These are phyloP conservation scores for Kalanchoe fedtschenkoi DNA, from an alignment of 164 flowering plant species.

Conservation along the genomic window DNA sequence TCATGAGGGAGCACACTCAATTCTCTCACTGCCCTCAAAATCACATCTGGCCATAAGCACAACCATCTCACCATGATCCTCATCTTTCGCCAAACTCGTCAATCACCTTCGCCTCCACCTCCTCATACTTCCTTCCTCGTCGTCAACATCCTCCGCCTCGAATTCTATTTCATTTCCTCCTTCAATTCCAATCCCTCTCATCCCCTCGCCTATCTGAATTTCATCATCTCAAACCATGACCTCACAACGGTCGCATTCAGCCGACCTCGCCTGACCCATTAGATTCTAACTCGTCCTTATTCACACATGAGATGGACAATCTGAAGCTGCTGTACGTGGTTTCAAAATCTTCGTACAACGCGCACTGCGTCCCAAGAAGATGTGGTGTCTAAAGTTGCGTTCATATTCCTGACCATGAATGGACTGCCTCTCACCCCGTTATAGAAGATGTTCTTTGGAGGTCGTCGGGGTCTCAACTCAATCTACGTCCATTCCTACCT, in stretches of 20 bases:
- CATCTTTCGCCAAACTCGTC: not conserved
- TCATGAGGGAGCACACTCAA: no score
- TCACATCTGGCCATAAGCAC: not conserved
- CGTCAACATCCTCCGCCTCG: not conserved
- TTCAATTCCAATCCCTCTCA: not conserved
- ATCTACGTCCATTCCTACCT: not conserved
- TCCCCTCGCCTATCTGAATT: not conserved
- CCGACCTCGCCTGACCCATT: not conserved
- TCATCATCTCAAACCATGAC: no score
- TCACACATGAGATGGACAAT: not conserved
- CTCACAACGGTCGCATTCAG: no score
- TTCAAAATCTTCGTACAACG: not conserved
- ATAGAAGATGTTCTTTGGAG: slow-evolving; percentile 4
- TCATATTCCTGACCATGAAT: slow-evolving; percentile 1
- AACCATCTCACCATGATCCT: not conserved
- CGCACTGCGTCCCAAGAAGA: not conserved
- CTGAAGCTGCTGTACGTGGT: not conserved
- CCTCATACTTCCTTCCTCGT: not conserved
- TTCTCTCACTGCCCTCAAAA: not conserved
- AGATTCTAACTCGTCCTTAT: not conserved
- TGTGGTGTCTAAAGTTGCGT: not conserved
- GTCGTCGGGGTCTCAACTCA: not conserved
- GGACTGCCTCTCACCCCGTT: not conserved
- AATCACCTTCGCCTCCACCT: not conserved
- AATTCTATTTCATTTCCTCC: not conserved